A percentile compares a stretch with the other conserved stretches of the same genome.
These are phyloP conservation scores for Bipolaris zeicola DNA, from an alignment of 2,329 filamentous ascomycete genomes.

Conservation along the genomic window DNA sequence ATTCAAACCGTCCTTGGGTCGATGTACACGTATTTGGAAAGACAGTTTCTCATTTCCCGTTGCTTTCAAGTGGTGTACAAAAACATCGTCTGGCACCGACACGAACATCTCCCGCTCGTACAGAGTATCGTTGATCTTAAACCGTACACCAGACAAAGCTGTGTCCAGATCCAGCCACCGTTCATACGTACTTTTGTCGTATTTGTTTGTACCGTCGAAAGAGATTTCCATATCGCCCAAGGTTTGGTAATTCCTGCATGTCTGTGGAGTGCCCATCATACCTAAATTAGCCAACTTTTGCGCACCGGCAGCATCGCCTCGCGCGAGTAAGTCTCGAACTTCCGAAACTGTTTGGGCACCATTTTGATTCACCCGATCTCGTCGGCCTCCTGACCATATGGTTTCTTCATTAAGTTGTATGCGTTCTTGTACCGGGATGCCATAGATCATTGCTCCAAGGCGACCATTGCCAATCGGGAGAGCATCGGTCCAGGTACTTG, in stretches of 20 bases:
- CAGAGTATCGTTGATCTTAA: constrained; percentile 2
- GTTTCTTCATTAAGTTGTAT: constrained; percentile 58
- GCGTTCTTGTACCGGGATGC: constrained; percentile 51
- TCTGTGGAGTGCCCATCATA: constrained; percentile 10
- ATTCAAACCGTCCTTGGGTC: constrained; percentile 8
- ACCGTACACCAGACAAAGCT: not conserved
- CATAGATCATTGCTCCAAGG: constrained; percentile 55
- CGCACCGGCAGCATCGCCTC: constrained; percentile 1
- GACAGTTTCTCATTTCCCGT: constrained; percentile 4
- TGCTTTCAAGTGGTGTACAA: constrained; percentile 4
- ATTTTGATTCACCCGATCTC: constrained; percentile 44
- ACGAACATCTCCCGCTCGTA: constrained; percentile 12
- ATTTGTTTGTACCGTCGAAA: constrained; percentile 5
- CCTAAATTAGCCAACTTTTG: constrained; percentile 12
- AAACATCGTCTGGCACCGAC: constrained; percentile 18
- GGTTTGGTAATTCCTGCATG: constrained; percentile 7
- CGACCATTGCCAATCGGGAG: constrained; percentile 59
- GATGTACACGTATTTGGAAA: constrained; percentile 11
- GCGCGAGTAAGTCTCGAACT: constrained; percentile 5
- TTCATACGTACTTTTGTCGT: constrained; percentile 2
- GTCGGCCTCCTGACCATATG: constrained; percentile 40
- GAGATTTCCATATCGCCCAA: constrained; percentile 8
- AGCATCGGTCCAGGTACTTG: constrained; percentile 46
- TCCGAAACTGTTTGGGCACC: constrained; percentile 5
- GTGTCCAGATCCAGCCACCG: constrained; percentile 6